These are phyloP conservation scores for Diaporthe capsici DNA, from an alignment of 2,329 filamentous ascomycete species.

Conservation along the genomic window DNA sequence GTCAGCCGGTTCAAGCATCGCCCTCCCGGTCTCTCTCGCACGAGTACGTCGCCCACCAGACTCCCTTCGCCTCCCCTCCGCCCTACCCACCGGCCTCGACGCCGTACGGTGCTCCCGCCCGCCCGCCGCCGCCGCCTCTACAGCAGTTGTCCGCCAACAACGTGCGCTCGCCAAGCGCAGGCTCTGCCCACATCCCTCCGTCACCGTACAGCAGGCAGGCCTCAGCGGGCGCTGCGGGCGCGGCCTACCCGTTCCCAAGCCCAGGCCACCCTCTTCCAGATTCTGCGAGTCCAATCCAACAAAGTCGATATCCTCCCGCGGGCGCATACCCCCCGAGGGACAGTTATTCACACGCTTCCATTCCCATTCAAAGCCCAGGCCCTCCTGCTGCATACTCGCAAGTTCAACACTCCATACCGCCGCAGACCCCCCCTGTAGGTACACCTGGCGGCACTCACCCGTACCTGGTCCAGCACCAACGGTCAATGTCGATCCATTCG, in stretches of 20 bases:
- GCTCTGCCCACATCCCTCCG: conserved; percentile 56
- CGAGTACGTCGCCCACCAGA: conserved; percentile 58
- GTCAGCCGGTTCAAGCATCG: conserved; percentile 62
- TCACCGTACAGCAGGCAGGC: conserved; percentile 68
- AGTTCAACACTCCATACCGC: conserved; percentile 53
- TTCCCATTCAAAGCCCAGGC: conserved; percentile 47
- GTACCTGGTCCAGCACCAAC: conserved; percentile 54
- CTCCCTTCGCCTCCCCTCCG: conserved; percentile 47
- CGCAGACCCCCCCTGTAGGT: conserved; percentile 64
- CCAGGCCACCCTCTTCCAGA: conserved; percentile 54
- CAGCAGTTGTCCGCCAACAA: conserved; percentile 60
- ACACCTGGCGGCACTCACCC: conserved; percentile 56
- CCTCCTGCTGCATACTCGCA: conserved; percentile 44
- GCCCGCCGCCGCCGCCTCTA: conserved; percentile 60
- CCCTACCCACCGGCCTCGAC: conserved; percentile 47
- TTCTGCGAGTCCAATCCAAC: conserved; percentile 65
- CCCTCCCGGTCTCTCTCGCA: conserved; percentile 61
- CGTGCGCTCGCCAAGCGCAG: conserved; percentile 65
- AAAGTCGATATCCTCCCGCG: conserved; percentile 65
- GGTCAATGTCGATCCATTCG: conserved; percentile 72
- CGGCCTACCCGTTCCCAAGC: conserved; percentile 66
- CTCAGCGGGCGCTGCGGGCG: conserved; percentile 60
- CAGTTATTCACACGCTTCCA: conserved; percentile 58
- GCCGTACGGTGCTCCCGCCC: conserved; percentile 54
- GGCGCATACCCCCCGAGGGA: conserved; percentile 61